Conservation (phyloP, 768 basidiomycete species). For the Galerina marginata region DNA sequence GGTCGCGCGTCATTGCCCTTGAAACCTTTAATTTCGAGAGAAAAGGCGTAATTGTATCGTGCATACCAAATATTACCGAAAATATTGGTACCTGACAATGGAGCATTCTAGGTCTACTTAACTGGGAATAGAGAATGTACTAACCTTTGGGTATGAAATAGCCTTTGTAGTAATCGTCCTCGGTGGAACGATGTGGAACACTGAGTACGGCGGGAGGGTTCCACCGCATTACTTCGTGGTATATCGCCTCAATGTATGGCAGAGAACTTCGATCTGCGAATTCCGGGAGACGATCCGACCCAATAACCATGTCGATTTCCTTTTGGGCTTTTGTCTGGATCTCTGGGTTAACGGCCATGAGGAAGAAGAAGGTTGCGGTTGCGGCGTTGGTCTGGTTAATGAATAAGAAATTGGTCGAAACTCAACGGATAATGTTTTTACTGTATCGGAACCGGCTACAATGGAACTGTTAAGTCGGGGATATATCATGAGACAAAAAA, state of each 20-base stretch:
- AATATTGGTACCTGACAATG: background rate
- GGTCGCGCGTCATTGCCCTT: conserved; percentile 17
- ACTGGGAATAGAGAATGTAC: background rate
- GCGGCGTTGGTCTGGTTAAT: conserved; percentile 13
- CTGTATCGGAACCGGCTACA: conserved; percentile 23
- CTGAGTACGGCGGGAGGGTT: conserved; percentile 18
- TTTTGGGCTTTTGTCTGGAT: conserved; percentile 37
- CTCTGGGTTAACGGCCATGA: conserved; percentile 34
- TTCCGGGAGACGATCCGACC: conserved; percentile 31
- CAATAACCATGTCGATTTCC: conserved; percentile 39
- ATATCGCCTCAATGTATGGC: conserved; percentile 29
- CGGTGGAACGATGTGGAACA: conserved; percentile 33
- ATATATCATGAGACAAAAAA: background rate
- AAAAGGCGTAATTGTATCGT: background rate
- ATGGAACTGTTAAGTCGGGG: background rate
- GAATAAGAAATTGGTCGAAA: background rate
- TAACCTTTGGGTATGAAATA: conserved; percentile 48
- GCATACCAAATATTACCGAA: conserved; percentile 12
- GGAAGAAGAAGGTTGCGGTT: conserved; percentile 29
- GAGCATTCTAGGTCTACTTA: background rate
- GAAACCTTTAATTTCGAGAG: background rate
- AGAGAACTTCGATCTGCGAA: conserved; percentile 29
- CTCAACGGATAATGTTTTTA: background rate
- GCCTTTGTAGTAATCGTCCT: conserved; percentile 48
- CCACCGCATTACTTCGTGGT: conserved; percentile 17